Conservation (phyloP, 106 monocot species). For the Cymbidium sinense region DNA sequence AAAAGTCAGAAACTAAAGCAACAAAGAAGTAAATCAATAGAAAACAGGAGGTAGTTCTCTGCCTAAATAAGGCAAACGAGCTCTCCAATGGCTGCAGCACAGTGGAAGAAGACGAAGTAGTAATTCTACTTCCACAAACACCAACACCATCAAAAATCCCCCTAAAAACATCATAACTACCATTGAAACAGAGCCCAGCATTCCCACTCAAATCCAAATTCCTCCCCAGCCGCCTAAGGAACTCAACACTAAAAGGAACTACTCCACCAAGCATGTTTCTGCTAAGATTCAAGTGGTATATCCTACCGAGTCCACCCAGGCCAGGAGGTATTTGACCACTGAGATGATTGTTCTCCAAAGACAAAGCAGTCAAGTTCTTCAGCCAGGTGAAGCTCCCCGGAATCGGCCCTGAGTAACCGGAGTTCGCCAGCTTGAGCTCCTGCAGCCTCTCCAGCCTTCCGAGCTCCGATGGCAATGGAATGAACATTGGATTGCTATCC, state of each 20-base stretch:
- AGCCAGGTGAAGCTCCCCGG: slow-evolving; percentile 52
- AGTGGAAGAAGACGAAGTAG: not conserved
- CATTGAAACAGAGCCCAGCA: slow-evolving; percentile 47
- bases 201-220: slow-evolving; percentile 84
- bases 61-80: slow-evolving; percentile 5
- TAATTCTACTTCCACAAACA: slow-evolving; percentile 13
- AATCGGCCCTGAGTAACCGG: slow-evolving; percentile 63
- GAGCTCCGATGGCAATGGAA: slow-evolving; percentile 47
- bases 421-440: slow-evolving; percentile 77
- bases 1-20: not conserved
- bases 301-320: slow-evolving; percentile 34
- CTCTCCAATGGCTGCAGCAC: not conserved
- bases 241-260: slow-evolving; percentile 54
- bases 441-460: slow-evolving; percentile 55
- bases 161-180: slow-evolving; percentile 17
- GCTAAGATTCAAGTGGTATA: slow-evolving; percentile 86
- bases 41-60: not conserved
- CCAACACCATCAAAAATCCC: slow-evolving; percentile 16
- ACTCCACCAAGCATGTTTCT: slow-evolving; percentile 61
- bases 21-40: not conserved
- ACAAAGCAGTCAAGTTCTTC: slow-evolving; percentile 65
- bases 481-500: slow-evolving; percentile 67
- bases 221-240: slow-evolving; percentile 64
- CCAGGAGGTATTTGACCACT: slow-evolving; percentile 54
- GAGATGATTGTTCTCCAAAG: slow-evolving; percentile 65